Base-by-base conservation (phyloP, 257 asterid genomes). In the Lycium barbarum region DNA sequence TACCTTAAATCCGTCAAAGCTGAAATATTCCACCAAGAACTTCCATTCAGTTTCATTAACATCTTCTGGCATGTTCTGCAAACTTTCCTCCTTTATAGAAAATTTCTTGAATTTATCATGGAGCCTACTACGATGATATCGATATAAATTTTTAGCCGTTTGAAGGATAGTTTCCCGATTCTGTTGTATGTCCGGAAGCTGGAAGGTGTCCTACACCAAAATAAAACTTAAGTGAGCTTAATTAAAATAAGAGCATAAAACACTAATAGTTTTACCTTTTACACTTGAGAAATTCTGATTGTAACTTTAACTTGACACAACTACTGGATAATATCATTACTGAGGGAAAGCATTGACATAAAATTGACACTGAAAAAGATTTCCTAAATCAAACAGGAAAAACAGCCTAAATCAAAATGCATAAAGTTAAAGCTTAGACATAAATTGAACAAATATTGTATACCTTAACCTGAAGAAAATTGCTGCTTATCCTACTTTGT, bases 11-110 rank as follows among this genome's bases (percentile, higher is more conserved):
- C n/a, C 57, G 9, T 71, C 79, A 71, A 55, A 43, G 54, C 26
- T 71, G 55, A 71, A 71, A 71, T 43, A 71, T 43, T 18, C 57
- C 57, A 43, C 57, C 54, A 71, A 71, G 36, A 71, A 71, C 18
- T 71, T 71, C 57, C 79, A 71, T 71, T 71, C 79, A 43, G 57
- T 53, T 71, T 71, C 79, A 71, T n/a, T n/a, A 71, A 71, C 57
- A 55, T 71, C 55, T 43, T 3, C 53, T 71, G 79, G 36, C 57
- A 71, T 71, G 57, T 71, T 71, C 9, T 71, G 57, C 79, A 71
- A 71, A 14, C 79, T 71, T 43, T 9, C 35, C 57, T 71, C 79
- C n/a, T 40, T 71, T 10, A 9, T 71, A 43, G 79, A 9, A 71
- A 71, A 71, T 71, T 71, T 71, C 36, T 71, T 71, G 55, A 71